A percentile compares a stretch with the other conserved stretches of the same genome.
These are phyloP conservation scores for Delonix regia DNA, from an alignment of 306 rosid species.

Conservation along the genomic window DNA sequence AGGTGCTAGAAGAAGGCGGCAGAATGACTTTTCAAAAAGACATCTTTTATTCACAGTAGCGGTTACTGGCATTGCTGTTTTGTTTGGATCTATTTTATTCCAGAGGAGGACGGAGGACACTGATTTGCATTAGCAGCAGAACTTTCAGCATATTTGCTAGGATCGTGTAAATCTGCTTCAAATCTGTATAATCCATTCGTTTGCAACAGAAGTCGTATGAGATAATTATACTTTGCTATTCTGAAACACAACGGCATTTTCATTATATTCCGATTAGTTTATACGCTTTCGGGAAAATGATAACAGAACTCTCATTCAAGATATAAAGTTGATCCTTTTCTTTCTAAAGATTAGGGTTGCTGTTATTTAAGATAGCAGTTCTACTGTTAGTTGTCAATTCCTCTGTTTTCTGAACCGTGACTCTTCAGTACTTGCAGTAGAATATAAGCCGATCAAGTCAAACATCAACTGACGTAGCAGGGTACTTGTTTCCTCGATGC, in stretches of 20 bases:
- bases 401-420: neutral
- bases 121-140: conserved; percentile 55
- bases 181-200: conserved; percentile 32
- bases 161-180: conserved; percentile 40
- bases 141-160: conserved; percentile 18
- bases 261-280: conserved; percentile 24
- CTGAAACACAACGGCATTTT: conserved; percentile 35
- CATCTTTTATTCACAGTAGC: conserved; percentile 76
- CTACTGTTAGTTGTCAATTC: neutral
- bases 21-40: conserved; percentile 55
- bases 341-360: neutral
- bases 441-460: too few relatives aligned
- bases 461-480: neutral
- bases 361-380: too few relatives aligned
- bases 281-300: conserved; percentile 17
- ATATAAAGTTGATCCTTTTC: conserved; percentile 21
- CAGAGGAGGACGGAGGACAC: conserved; percentile 64
- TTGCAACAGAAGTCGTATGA: conserved; percentile 35
- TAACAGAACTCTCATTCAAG: neutral
- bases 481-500: neutral
- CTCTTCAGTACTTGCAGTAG: too few relatives aligned
- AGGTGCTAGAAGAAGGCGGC: conserved; percentile 64
- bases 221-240: conserved; percentile 7
- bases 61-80: conserved; percentile 83
- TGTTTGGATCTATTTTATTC: conserved; percentile 76